Evolutionary conservation across 83 land plant genomes (phyloP), one percentile per base, ranked within the genome.

Genomic region (Diphasiastrum complanatum): DNA sequence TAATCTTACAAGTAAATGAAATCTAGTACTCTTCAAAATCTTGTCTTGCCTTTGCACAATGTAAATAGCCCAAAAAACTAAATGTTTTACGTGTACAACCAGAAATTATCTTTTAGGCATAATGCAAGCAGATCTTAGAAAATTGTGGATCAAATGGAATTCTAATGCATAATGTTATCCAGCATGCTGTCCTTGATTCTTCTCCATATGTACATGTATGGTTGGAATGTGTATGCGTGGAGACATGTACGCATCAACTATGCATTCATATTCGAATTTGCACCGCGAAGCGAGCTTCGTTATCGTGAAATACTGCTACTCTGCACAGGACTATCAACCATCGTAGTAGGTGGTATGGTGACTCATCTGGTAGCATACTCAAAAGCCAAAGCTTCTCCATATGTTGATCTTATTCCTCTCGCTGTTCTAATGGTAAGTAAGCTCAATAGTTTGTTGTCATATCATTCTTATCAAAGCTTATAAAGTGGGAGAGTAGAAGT

Each of bases 191-290:
- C 83, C 18, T 64, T 84, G 69, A 49, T 87, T 6, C 78, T 85
- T 55, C 79, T 87, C 64, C 89, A 84, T 33, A 43, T 87, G 64
- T 87, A 78, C 55, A 65, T 81, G 76, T 87, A 87, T 54, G 95
- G 89, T 1, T 84, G 89, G 81, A 82, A 87, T 50, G 56, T 87
- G 6, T 79, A 71, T 58, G 56, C 59, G 68, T 87, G 95, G 95
- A 81, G 68, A 70, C 72, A 61, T 24, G 73, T 72, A 28, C 70
- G 95, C 61, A 87, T 87, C 49, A 87, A 82, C 80, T 70, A 81
- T 66, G 69, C 68, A 66, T 87, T 87, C 77, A 87, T 87, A 25
- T 87, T 87, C 51, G 89, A 84, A n/a, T 84, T 87, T 69, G 34
- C 71, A 1, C 70, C 83, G 0, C 65, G 20, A 43, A 81, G 79